Base-by-base conservation (phyloP, 768 basidiomycete genomes). In the Boletellus ananas region DNA sequence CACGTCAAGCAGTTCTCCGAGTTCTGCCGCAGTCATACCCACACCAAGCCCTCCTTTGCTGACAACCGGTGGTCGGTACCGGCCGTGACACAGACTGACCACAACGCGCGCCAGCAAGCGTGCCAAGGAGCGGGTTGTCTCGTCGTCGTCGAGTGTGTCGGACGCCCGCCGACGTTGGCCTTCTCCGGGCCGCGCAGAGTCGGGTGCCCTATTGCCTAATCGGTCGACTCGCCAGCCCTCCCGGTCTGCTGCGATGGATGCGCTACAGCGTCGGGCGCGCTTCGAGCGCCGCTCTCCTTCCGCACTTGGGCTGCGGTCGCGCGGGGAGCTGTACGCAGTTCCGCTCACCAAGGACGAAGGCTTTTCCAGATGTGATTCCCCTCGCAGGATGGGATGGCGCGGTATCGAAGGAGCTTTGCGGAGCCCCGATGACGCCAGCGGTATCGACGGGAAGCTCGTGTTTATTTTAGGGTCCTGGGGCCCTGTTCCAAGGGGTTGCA, bases 1-100 rank as follows among this genome's bases (percentile, higher is more conserved):
- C 60, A 68, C 66, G 55, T 68, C 66, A 58, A 68, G 53, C 9
- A 70, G 9, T 13, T 68, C 59, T 21, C 68, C 66, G 16, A 68
- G 63, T 50, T 69, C 55, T 42, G 53, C 59, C 42, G 68, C 66
- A 23, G 51, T 66, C 58, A 64, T 54, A n/a, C 57, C 58, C 29
- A 50, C 20, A 1, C 59, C 58, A 8, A 53, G 47, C 20, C 47
- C 52, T 18, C 37, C 53, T 17, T 43, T 9, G 14, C 39, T 12
- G 9, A 52, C n/a, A 16, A 25, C 49, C 10, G 47, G 50, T 6
- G 54, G 43, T 2, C 41, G 55, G 45, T 58, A 65, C n/a, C 61
- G 56, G 6, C 44, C 48, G 5, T 42, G 54, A 45, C 68, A 68
- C 16, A 68, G 59, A 21, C 44, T 20, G 20, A 64, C 57, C 44